Evolutionary conservation across 116 monocot genomes (phyloP), one percentile per base, ranked within the genome.

Genomic region (Iris pallida): DNA sequence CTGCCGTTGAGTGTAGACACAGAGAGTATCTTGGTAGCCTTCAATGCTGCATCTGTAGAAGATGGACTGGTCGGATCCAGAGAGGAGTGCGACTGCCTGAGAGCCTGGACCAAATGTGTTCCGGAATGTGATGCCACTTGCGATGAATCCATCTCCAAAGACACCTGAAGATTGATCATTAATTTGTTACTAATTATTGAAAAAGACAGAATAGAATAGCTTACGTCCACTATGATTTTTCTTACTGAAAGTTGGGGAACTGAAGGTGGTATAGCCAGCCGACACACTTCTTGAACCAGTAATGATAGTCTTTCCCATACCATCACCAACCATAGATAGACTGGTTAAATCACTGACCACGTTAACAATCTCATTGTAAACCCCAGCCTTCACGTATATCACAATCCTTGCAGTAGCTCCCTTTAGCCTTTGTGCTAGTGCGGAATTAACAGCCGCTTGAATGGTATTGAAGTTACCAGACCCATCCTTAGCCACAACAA

Each of bases 11-110:
- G 84, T 72, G 75, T 73, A 90, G 47, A 80, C 84, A 59, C 56
- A 91, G 46, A 91, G 88, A 0, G 85, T 87, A 78, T 91, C 91
- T 49, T 91, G 91, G 73, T 91, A 85, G 1, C 91, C 91, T 52
- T 88, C 85, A 59, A 91, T 66, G 64, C 82, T 78, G 73, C 85
- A 84, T 1, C 76, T 53, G 70, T 91, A 85, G 82, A 85, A 79
- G 53, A 87, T 68, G 18, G 91, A 87, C 7, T 62, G 82, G 43
- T 91, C 87, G 0, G 91, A 91, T 0, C 73, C 91, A 5, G 85
- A 79, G n/a, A 87, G 76, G 40, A 91, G 69, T 4, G 91, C 87
- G 11, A 91, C 82, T 6, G 88, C 91, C 61, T 87, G 87, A 12
- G 85, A 80, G 6, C 85, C 85, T 3, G 82, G 77, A 0, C 91